Conservation (phyloP, 169 alveolate genomes). For the Cryptosporidium felis region DNA sequence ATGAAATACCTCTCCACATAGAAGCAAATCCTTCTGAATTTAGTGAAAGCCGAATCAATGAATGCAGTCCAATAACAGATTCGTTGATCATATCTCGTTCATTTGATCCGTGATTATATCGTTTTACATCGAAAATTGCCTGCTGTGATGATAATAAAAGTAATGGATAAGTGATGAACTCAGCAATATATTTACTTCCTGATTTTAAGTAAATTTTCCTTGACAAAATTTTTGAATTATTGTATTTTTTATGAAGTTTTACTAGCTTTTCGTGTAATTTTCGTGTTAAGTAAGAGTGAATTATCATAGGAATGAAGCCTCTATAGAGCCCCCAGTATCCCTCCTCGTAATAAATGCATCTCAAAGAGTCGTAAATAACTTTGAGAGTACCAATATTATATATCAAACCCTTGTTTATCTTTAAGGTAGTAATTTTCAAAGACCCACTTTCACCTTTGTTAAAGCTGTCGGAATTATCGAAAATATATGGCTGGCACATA, state of each 20-base stretch:
- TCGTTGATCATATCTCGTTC: background rate
- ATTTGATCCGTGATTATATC: background rate
- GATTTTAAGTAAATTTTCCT: background rate
- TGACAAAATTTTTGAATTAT: background rate
- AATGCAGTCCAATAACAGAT: conserved; percentile 11
- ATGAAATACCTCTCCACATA: conserved; percentile 44
- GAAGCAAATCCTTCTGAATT: conserved; percentile 51
- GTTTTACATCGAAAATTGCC: conserved; percentile 26
- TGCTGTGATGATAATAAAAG: conserved; percentile 53
- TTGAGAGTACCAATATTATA: background rate
- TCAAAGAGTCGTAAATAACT: conserved; percentile 7
- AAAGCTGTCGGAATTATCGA: background rate
- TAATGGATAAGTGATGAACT: conserved; percentile 24
- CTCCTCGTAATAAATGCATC: conserved; percentile 29
- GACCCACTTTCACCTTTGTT: background rate
- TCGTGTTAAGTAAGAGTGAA: conserved; percentile 15
- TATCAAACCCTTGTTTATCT: background rate
- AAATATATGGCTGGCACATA: conserved; percentile 49
- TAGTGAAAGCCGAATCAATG: conserved; percentile 28
- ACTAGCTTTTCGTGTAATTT: background rate
- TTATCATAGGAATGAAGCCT: conserved; percentile 37
- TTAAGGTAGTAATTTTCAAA: background rate
- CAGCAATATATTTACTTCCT: conserved; percentile 37
- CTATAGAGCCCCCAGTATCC: conserved; percentile 65
- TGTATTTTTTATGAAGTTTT: conserved; percentile 9